Evolutionary conservation across 352 stramenopile species (phyloP), one percentile per base, ranked within the genome.

Genomic region (Pythium utonaiense): DNA sequence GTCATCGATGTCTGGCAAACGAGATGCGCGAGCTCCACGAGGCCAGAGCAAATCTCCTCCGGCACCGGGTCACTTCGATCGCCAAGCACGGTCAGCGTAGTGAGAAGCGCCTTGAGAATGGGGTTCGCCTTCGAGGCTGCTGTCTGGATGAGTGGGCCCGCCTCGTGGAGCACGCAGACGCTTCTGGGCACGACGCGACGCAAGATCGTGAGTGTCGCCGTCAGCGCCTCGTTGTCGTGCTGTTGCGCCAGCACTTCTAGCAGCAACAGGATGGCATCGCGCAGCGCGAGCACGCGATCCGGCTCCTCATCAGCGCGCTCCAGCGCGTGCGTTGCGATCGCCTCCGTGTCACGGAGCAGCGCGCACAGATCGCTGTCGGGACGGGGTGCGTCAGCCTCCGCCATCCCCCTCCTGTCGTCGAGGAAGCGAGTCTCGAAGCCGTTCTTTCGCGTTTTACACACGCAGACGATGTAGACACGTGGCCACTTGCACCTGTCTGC

Each of bases 1-100:
- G 69, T 78, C 73, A 88, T 83, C 9, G 79, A 88, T 41, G 86
- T 80, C 21, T 64, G 42, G 41, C 77, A 89, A 21, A 89, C 30
- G 24, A 69, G 63, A 19, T 71, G 70, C 14, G 71, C 55, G 58
- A 89, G 70, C n/a, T 71, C 57, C 34, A 89, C 71, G 25, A 89
- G 61, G 3, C 61, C 62, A 17, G 63, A 62, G 3, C 83, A 28
- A 8, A 66, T 64, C 13, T 76, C 64, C 16, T 70, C 55, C 3
- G 62, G 60, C 9, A 70, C 61, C 6, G 12, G 9, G 6, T 73
- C 57, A 24, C 70, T 53, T 53, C 60, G 66, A 42, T 64, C 71
- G 22, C 67, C 71, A 19, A 91, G 64, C 12, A 57, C 49, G n/a
- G 63, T 64, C 1, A 91, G 54, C 21, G 79, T 64, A 1, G 21